Base-by-base conservation (phyloP, 805 yeast species). In the Jamesozyma hellenica region DNA sequence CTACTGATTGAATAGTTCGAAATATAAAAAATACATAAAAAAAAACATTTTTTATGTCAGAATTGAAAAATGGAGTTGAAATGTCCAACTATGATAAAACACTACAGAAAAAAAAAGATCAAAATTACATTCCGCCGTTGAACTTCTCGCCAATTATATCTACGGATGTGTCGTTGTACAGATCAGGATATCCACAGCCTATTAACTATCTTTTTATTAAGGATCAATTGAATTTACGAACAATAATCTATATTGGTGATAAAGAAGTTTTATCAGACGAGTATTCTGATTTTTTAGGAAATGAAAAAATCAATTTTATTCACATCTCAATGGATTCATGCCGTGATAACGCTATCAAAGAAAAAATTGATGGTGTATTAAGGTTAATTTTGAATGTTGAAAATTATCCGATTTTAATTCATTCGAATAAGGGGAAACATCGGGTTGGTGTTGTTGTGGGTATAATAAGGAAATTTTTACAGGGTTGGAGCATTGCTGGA, bases 391-490 rank as follows among this genome's bases (percentile, higher is more conserved):
- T 78, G 26, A 72, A 81, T 50, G 68, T 67, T 35, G 75, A 77
- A 12, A 87, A 87, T 56, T 85, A 82, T 56, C 98, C 98, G 1
- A 76, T 90, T 11, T 66, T 90, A 41, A 74, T 90, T 11, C 97
- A 92, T 58, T 86, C 96, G 3, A 86, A 92, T 60, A 90, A 90
- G 64, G 98, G 98, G n/a, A 92, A 92, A 59, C 98, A 90, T 58
- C 64, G 98, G 32, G 88, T 86, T 2, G 97, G 97, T 0, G 88
- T 92, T 1, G 67, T 88, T 32, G 94, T 88, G n/a, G 98, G 96
- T 0, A 70, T 86, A 25, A 78, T 90, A 71, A 65, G 98, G 36
- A 86, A 85, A 55, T 58, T 82, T 38, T 64, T 87, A 34, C 96
- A 87, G 60, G 94, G 94, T 1, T 90, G 98, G 98, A 77, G 92